Evolutionary conservation across 306 rosid species (phyloP).

Genomic region (Cicer judaicum): DNA sequence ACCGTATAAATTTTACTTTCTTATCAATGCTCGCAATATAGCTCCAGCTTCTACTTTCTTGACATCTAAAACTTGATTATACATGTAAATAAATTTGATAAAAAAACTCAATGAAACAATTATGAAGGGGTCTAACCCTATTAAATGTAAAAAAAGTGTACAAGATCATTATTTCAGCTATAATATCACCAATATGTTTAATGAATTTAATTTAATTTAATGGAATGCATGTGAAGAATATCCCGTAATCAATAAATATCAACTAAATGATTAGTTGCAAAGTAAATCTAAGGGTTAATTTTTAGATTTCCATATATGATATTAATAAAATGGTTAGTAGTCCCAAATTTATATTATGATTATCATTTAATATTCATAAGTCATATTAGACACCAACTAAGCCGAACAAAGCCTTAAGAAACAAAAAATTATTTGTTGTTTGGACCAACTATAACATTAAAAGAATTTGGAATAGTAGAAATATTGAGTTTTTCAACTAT

Average conservation of each 20-base stretch:
- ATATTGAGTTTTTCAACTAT: not conserved
- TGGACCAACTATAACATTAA: conserved; percentile 3
- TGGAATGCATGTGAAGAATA: too few relatives aligned
- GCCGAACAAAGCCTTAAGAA: not conserved
- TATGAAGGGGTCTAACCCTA: conserved; percentile 5
- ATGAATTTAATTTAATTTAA: conserved; percentile 4
- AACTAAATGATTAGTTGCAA: conserved; percentile 17
- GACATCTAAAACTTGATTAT: conserved; percentile 44
- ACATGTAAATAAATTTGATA: conserved; percentile 16
- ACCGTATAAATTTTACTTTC: not conserved
- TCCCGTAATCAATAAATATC: not conserved
- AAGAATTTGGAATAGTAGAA: not conserved
- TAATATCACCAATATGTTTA: conserved; percentile 1
- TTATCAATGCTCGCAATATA: not conserved
- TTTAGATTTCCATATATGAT: not conserved
- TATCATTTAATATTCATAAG: not conserved
- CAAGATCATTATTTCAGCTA: not conserved
- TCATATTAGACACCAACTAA: not conserved
- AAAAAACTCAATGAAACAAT: conserved; percentile 14
- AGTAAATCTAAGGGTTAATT: not conserved
- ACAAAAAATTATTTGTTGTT: not conserved
- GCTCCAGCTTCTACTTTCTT: conserved; percentile 52
- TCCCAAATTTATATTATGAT: not conserved
- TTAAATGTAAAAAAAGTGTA: not conserved
- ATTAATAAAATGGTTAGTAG: not conserved